Evolutionary conservation across 2,329 filamentous ascomycete genomes (phyloP).

Genomic region (Westerdykella ornata): DNA sequence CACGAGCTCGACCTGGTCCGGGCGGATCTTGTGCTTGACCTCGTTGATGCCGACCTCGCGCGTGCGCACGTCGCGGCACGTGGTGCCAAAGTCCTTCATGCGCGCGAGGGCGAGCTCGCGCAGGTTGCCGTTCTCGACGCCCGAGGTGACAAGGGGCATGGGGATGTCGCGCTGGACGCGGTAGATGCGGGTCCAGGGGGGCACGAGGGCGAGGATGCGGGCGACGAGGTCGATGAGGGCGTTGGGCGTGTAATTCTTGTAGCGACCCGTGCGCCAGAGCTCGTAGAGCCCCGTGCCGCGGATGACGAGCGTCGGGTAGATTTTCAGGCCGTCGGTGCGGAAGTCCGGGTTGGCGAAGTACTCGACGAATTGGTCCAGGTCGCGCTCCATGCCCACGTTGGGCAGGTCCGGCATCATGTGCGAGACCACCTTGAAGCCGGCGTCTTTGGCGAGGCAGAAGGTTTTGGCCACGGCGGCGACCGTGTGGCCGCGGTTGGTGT

Average conservation of each 20-base stretch:
- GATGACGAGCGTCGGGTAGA: conserved; percentile 96
- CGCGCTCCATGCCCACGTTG: conserved; percentile 97
- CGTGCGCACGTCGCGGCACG: conserved; percentile 91
- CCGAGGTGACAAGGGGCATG: conserved; percentile 99
- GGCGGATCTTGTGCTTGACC: conserved; percentile 96
- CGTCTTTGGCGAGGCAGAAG: conserved; percentile 94
- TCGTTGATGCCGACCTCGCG: conserved; percentile 98
- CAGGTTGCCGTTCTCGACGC: conserved; percentile 95
- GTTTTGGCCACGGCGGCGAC: conserved; percentile 94
- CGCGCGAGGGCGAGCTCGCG: conserved; percentile 88
- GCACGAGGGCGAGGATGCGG: conserved; percentile 87
- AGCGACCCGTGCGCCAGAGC: conserved; percentile 91
- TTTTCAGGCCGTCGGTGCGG: conserved; percentile 93
- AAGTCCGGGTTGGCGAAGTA: conserved; percentile 97
- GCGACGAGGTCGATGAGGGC: conserved; percentile 92
- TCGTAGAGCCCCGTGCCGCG: conserved; percentile 95
- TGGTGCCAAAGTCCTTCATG: conserved; percentile 98
- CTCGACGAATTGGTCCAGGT: conserved; percentile 92
- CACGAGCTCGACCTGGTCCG: conserved; percentile 91
- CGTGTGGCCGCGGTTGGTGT: conserved; percentile 94
- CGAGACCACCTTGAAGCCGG: conserved; percentile 96
- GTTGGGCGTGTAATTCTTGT: conserved; percentile 98
- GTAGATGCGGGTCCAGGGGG: conserved; percentile 97
- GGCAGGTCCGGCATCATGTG: conserved; percentile 99
- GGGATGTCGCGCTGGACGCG: conserved; percentile 97